These are phyloP conservation scores for Geosmithia morbida DNA, from an alignment of 2,329 filamentous ascomycete species.

Conservation along the genomic window DNA sequence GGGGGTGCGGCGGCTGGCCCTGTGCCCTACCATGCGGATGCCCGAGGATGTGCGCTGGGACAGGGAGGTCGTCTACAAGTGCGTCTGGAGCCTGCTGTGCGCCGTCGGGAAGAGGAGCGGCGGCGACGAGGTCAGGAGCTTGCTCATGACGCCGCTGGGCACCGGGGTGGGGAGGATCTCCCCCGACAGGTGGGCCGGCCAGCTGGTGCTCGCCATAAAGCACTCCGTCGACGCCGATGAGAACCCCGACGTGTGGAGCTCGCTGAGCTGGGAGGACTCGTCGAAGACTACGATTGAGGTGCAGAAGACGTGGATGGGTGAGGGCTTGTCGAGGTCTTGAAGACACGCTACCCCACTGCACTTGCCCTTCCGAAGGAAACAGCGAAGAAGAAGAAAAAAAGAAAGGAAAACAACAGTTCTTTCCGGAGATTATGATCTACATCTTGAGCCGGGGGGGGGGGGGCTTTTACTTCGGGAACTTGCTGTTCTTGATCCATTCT, in stretches of 20 bases:
- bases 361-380: too few relatives aligned
- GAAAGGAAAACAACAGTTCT: too few relatives aligned
- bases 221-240: conserved; percentile 32
- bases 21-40: conserved; percentile 39
- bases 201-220: conserved; percentile 33
- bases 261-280: conserved; percentile 17
- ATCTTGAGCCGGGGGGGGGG: too few relatives aligned
- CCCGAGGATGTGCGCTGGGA: conserved; percentile 30
- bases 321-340: neutral
- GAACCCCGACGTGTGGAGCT: conserved; percentile 24
- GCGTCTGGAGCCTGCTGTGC: conserved; percentile 35
- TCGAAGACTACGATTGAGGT: neutral
- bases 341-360: neutral
- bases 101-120: conserved; percentile 32
- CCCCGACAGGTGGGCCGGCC: conserved; percentile 30
- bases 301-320: conserved; percentile 1
- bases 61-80: conserved; percentile 37
- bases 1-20: conserved; percentile 26
- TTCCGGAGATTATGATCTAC: too few relatives aligned
- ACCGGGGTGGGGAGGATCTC: conserved; percentile 31
- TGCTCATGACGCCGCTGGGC: conserved; percentile 37
- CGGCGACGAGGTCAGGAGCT: conserved; percentile 18
- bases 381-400: too few relatives aligned
- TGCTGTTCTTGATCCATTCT: neutral
- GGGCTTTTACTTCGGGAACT: too few relatives aligned